A percentile compares a stretch with the other conserved stretches of the same genome.
These are phyloP conservation scores for Ulota crispa DNA, from an alignment of 225 moss, liverwort and hornwort species.

Conservation along the genomic window DNA sequence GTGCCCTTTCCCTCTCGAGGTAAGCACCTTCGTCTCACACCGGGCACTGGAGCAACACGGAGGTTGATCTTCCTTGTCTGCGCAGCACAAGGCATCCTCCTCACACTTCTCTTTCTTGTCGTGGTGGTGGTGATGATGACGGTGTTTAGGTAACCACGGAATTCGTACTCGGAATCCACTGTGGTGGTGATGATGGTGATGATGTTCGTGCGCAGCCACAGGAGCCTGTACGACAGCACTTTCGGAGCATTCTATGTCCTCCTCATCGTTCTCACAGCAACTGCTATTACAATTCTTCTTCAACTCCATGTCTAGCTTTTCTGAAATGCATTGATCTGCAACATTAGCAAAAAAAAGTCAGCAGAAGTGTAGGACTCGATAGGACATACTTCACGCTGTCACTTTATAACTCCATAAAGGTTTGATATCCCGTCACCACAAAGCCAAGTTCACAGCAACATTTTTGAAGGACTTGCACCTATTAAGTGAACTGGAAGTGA, in stretches of 20 bases:
- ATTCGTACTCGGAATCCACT: conserved; percentile 38
- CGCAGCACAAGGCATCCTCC: conserved; percentile 40
- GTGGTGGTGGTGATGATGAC: conserved; percentile 40
- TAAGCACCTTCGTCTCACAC: conserved; percentile 53
- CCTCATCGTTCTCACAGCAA: conserved; percentile 34
- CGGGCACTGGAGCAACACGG: conserved; percentile 61
- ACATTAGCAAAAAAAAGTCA: not conserved
- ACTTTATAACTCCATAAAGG: not conserved
- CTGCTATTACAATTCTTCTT: conserved; percentile 10
- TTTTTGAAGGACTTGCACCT: not conserved
- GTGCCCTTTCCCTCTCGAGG: conserved; percentile 44
- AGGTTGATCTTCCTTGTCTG: conserved; percentile 40
- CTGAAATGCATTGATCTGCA: conserved; percentile 41
- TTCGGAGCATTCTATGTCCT: conserved; percentile 31
- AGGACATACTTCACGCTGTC: not conserved
- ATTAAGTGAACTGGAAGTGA: not conserved
- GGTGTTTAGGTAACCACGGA: conserved; percentile 46
- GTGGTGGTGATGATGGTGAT: conserved; percentile 38
- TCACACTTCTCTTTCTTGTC: conserved; percentile 57
- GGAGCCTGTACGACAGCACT: conserved; percentile 23
- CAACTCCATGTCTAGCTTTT: conserved; percentile 25
- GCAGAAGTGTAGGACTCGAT: not conserved
- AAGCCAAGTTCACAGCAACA: not conserved
- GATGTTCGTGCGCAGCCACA: conserved; percentile 27
- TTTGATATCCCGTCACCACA: not conserved